Base-by-base conservation (phyloP, 2,329 filamentous ascomycete genomes). In the Rutstroemia sp. region DNA sequence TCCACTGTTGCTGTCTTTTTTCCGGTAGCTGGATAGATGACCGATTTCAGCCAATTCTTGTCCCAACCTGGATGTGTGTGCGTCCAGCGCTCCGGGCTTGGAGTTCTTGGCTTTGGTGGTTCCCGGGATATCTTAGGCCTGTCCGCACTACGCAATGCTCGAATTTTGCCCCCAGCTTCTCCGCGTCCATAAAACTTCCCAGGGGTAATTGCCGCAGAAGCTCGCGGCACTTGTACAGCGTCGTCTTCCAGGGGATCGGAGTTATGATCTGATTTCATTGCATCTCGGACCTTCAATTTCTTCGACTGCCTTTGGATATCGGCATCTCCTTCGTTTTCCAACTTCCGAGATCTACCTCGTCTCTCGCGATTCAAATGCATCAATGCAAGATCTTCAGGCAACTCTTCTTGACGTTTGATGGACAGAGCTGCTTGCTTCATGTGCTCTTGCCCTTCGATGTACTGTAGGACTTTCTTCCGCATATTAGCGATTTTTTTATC, bases 1-100 rank as follows among this genome's bases (percentile, higher is more conserved):
- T 88, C 81, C 1, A 94, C 82, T 1, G 79, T 82, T 1, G 85
- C 82, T 59, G 83, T 78, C 50, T 81, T 80, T 54, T 78, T 80
- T 2, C 82, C 82, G 25, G 72, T 73, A 5, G 72, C 64, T 3
- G 83, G 84, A 67, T 82, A 90, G 2, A 83, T 73, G 1, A 92
- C 73, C 1, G 86, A 79, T 50, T 75, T 75, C 16, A 76, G 51
- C 82, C 82, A 86, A 0, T 71, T 58, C 16, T 70, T 70, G 37
- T 69, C 69, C 83, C 83, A 86, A 2, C 69, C 69, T 6, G 72
- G 73, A 60, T 86, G 73, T 25, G 71, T 58, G 6, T 67, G 63
- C 1, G 80, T 80, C 82, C 82, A 86, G 14, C 69, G 65, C 41
- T 68, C 65, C 19, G 63, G 63, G 41, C 54, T 63, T 7, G 63